These are phyloP conservation scores for Neoarthrinium moseri DNA, from an alignment of 2,329 filamentous ascomycete genomes.

Conservation along the genomic window DNA sequence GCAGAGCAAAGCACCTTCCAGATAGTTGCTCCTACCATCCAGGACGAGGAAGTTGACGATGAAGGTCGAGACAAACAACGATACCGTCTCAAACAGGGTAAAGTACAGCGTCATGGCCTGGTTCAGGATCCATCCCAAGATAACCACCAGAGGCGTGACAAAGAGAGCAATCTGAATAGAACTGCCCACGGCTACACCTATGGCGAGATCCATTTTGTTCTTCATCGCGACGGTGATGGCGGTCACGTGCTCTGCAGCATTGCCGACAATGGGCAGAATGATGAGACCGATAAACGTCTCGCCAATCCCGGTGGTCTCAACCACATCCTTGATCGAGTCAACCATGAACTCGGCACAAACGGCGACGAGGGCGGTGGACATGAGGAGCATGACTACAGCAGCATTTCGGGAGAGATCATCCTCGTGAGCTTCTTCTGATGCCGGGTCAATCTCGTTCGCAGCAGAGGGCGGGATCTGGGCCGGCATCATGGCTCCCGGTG, in stretches of 20 bases:
- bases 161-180: constrained; percentile 73
- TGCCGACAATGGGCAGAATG: constrained; percentile 70
- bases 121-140: constrained; percentile 68
- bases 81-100: constrained; percentile 84
- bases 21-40: constrained; percentile 82
- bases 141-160: constrained; percentile 67
- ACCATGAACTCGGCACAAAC: constrained; percentile 71
- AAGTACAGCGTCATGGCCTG: constrained; percentile 80
- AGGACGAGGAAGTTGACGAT: constrained; percentile 87
- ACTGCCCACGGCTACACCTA: constrained; percentile 69
- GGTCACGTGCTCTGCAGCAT: constrained; percentile 72
- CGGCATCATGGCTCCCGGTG: constrained; percentile 50
- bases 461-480: constrained; percentile 41
- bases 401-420: constrained; percentile 53
- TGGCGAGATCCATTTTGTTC: constrained; percentile 75
- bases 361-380: constrained; percentile 65
- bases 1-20: constrained; percentile 72
- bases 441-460: constrained; percentile 26
- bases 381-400: constrained; percentile 60
- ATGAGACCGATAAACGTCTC: constrained; percentile 72
- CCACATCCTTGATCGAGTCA: constrained; percentile 63
- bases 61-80: constrained; percentile 78
- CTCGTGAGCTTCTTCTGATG: constrained; percentile 34
- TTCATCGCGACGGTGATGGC: constrained; percentile 69
- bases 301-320: constrained; percentile 52